Evolutionary conservation across 495 filamentous ascomycete species (phyloP), one percentile per base, ranked within the genome.

Genomic region (Viridothelium virens): DNA sequence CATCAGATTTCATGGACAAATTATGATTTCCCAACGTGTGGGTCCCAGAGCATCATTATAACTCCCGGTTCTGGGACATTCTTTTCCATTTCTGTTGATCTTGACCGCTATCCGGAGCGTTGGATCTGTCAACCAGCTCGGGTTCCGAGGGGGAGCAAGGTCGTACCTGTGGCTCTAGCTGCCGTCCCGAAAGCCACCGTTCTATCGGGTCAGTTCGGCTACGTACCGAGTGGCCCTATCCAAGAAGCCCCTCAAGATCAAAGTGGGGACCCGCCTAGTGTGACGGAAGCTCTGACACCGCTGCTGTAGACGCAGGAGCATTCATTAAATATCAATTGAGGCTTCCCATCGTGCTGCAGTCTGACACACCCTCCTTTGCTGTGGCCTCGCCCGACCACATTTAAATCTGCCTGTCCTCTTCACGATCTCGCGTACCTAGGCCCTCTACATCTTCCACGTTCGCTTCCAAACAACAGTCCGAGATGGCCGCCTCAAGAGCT

Each of bases 401-500:
- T 7, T 44, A 9, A 53, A 14, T n/a, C 48, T 53, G 18, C 48
- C 41, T 14, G 18, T 14, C 18, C 10, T 53, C 48, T 53, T 59
- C 36, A 25, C 25, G 25, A 25, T 25, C 25, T 25, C 25, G 25
- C 31, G 6, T 14, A 36, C 31, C 25, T 36, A 59, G 53, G 53
- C 53, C 53, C 53, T 36, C 36, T 33, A 18, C 5, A 9, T n/a
- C 5, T 59, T 31, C 6, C n/a, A 34, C 36, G 3, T 31, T 7
- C 31, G 33, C 25, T 9, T 59, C 31, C 53, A 36, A 9, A 5
- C 14, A 9, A 36, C 25, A 59, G 41, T 44, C 71, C 71, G 72
- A 59, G 69, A 85, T 85, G 82, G 73, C 79, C 62, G 81, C 80
- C 72, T 74, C 81, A 67, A 77, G 79, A 68, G 80, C 78, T 44